Evolutionary conservation across 2,329 filamentous ascomycete species (phyloP), one percentile per base, ranked within the genome.

Genomic region (Colletotrichum sp.): DNA sequence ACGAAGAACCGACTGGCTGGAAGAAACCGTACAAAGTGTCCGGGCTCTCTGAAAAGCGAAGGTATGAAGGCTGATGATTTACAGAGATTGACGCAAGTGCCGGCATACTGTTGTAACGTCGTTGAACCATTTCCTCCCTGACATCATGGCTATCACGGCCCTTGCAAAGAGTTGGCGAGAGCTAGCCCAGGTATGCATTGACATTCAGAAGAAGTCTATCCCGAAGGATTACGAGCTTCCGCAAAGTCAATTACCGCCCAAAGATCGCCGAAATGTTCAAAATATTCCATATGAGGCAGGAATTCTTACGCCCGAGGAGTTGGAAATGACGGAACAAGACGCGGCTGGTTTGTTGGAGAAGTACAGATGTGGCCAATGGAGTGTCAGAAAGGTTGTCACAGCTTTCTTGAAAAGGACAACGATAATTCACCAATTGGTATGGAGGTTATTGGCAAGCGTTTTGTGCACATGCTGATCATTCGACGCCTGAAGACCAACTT

Each of bases 211-310:
- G 10, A 81, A 83, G 66, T 89, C 89, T 1, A 92, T 93, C 63
- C 91, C 92, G 1, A 74, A 84, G 2, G 88, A 92, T 79, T 93
- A 90, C 88, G 84, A 86, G 68, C 87, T 94, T 10, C 90, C 91
- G 0, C 80, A 82, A 6, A 81, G 88, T 63, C 82, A 92, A 59
- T 79, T 92, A 1, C 92, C 92, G 4, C 85, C 88, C 1, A 86
- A 87, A 0, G 84, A 86, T 30, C 88, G 91, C 78, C 83, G 88
- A 64, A 87, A 93, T 79, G 89, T 93, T 9, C 90, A 88, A 1
- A 79, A 78, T 10, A 92, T 92, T 82, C 91, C 92, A 79, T 79
- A 84, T 60, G 80, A 80, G 1, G 93, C 91, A 2, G 91, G 90
- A 2, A 92, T 92, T 86, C 91, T 94, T 77, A 90, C 87, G 0